Evolutionary conservation across 306 rosid species (phyloP).

Genomic region (Rosa lucieae): DNA sequence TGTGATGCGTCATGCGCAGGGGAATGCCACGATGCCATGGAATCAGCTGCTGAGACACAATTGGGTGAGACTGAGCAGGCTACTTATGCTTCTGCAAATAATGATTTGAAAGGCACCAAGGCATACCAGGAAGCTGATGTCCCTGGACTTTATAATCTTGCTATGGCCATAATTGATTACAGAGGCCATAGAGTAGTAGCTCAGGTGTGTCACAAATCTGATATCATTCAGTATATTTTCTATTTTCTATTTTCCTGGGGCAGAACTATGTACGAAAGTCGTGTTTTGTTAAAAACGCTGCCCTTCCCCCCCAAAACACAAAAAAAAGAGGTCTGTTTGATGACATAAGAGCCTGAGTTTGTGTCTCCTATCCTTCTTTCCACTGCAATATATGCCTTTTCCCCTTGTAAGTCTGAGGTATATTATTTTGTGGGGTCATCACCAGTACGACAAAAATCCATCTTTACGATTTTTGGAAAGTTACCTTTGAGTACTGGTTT

Average conservation of each 20-base stretch:
- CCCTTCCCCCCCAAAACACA: too few relatives aligned
- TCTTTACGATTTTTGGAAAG: neutral
- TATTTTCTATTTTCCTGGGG: neutral
- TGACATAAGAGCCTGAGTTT: neutral
- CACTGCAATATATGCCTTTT: neutral
- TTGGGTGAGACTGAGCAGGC: constrained; percentile 96
- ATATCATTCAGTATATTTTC: neutral
- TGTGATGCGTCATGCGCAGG: constrained; percentile 34
- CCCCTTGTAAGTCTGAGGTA: neutral
- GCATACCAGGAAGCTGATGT: constrained; percentile 99
- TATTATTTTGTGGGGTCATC: neutral
- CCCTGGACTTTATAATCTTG: constrained; percentile 87
- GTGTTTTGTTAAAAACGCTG: too few relatives aligned
- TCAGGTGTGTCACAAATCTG: constrained; percentile 62
- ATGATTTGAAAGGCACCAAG: constrained; percentile 98
- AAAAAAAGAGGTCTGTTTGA: neutral
- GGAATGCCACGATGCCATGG: constrained; percentile 47
- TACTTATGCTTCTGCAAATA: constrained; percentile 97
- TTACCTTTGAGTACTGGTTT: neutral
- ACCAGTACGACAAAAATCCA: neutral
- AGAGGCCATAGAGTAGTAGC: constrained; percentile 99
- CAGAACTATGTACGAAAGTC: neutral
- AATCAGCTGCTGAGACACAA: constrained; percentile 53
- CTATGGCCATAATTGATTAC: constrained; percentile 96
- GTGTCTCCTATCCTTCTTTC: neutral